phyloP scores from a whole-genome alignment of 2,329 filamentous ascomycete species.

The Verticillium isaacii region DNA sequence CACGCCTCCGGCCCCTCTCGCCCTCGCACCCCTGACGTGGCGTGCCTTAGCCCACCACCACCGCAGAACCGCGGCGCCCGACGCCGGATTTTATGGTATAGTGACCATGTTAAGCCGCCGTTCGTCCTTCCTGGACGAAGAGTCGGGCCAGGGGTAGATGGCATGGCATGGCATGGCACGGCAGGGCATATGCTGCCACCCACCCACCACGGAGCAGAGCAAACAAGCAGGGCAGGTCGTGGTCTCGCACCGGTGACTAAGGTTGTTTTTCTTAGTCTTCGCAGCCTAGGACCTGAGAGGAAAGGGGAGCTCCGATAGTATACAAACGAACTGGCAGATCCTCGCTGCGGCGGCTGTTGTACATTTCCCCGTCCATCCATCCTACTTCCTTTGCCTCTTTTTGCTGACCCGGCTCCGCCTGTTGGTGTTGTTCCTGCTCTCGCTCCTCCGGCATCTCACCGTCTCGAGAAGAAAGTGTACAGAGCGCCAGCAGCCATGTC shows the following conservation, averaged over 20 bases:
- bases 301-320: neutral
- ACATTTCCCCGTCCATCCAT: neutral
- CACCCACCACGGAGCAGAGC: neutral
- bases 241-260: no score
- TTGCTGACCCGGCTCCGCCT: neutral
- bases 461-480: neutral
- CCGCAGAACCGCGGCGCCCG: neutral
- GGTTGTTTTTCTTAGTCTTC: no score
- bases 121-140: neutral
- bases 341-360: neutral
- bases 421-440: neutral
- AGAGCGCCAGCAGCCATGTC: conserved; percentile 9
- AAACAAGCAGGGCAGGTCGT: neutral
- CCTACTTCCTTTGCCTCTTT: neutral
- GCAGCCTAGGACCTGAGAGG: neutral
- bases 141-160: neutral
- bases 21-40: neutral
- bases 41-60: neutral
- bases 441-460: neutral
- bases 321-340: neutral
- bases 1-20: neutral
- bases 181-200: neutral
- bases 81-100: neutral
- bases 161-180: neutral
- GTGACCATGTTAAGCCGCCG: neutral